phyloP scores from a whole-genome alignment of 2,329 filamentous ascomycete species.

The Xylogone sp. region DNA sequence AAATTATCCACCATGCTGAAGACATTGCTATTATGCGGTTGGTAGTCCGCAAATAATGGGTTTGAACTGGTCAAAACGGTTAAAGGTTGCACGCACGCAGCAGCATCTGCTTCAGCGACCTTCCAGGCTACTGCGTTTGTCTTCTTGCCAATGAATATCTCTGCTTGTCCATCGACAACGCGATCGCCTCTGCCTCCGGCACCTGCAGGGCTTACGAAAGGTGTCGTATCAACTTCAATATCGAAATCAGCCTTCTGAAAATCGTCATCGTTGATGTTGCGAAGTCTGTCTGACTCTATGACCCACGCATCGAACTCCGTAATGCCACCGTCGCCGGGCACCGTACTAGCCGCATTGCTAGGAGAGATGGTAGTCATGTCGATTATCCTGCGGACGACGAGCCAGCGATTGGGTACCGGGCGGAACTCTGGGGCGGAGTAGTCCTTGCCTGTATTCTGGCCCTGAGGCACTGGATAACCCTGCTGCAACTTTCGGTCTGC shows the following conservation, averaged over 20 bases:
- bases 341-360: constrained; percentile 8
- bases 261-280: constrained; percentile 17
- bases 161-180: constrained; percentile 34
- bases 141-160: constrained; percentile 38
- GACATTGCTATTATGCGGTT: constrained; percentile 8
- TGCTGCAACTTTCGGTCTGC: no score
- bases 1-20: constrained; percentile 9
- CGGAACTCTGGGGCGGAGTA: constrained; percentile 8
- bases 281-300: constrained; percentile 34
- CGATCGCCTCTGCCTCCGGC: constrained; percentile 6
- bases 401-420: constrained; percentile 32
- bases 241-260: no score
- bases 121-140: constrained; percentile 14
- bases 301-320: constrained; percentile 30
- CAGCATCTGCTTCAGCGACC: constrained; percentile 4
- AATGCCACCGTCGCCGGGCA: no score
- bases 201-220: constrained; percentile 28
- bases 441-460: neutral
- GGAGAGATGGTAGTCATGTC: constrained; percentile 1
- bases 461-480: no score
- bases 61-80: constrained; percentile 6
- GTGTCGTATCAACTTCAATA: constrained; percentile 36
- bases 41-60: constrained; percentile 10
- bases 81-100: neutral
- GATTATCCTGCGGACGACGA: constrained; percentile 25